Conservation (phyloP, 2,329 filamentous ascomycete genomes). For the Penicillium sp. region DNA sequence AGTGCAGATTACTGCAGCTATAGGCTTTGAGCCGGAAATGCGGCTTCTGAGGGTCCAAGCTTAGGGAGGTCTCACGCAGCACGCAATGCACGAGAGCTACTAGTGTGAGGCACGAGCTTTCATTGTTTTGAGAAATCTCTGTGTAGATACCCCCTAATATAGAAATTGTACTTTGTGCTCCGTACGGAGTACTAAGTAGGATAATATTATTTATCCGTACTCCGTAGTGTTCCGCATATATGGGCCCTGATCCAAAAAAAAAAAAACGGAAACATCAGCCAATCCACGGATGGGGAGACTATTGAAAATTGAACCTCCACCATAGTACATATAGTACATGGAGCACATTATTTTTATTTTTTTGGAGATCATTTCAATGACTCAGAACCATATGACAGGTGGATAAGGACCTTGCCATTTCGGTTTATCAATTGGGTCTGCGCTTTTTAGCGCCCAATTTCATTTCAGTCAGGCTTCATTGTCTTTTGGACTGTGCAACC, state of each 20-base stretch:
- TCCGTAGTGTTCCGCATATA: conserved; percentile 1
- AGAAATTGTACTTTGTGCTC: too few species aligned
- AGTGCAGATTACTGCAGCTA: background rate
- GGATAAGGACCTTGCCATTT: conserved; percentile 13
- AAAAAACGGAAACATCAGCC: background rate
- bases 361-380: conserved; percentile 2
- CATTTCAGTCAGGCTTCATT: background rate
- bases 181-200: too few species aligned
- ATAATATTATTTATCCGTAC: background rate
- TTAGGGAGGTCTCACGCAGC: background rate
- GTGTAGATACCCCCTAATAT: background rate
- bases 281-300: background rate
- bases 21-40: background rate
- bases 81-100: conserved; percentile 2
- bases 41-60: conserved; percentile 1
- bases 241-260: background rate
- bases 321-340: too few species aligned
- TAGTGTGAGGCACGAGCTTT: conserved; percentile 5
- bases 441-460: conserved; percentile 1
- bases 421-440: conserved; percentile 5
- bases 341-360: background rate
- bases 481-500: background rate
- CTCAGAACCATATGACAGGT: conserved; percentile 15
- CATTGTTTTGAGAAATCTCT: background rate
- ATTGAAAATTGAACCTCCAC: background rate